Percentiles rank a stretch among this genome's conserved stretches.
These are phyloP conservation scores for Capsella rubella DNA, from an alignment of 441 rosid genomes.

Conservation along the genomic window DNA sequence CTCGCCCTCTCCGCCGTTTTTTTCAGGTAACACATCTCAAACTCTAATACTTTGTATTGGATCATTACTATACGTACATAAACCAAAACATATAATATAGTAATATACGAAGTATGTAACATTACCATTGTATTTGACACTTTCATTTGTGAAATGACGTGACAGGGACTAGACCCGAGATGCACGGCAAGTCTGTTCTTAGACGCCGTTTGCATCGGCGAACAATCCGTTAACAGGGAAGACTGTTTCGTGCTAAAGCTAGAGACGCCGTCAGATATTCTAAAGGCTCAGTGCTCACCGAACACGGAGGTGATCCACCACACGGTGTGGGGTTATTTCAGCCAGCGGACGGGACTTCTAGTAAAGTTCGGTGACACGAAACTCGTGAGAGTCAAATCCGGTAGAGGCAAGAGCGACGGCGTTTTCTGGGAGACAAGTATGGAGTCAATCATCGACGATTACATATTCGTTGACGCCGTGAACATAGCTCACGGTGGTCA, in stretches of 20 bases:
- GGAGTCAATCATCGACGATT: conserved; percentile 73
- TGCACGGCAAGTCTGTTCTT: conserved; percentile 77
- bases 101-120: background rate
- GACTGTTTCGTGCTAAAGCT: conserved; percentile 81
- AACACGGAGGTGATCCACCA: conserved; percentile 84
- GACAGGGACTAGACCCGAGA: conserved; percentile 88
- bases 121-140: background rate
- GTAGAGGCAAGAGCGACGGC: conserved; percentile 50
- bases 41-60: too few relatives aligned
- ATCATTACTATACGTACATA: too few relatives aligned
- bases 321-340: conserved; percentile 85
- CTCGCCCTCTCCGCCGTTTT: conserved; percentile 88
- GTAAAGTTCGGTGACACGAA: conserved; percentile 75
- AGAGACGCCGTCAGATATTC: conserved; percentile 58
- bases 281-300: conserved; percentile 70
- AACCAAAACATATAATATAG: background rate
- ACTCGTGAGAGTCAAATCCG: conserved; percentile 73
- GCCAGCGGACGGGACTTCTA: conserved; percentile 85
- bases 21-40: conserved; percentile 64
- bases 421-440: conserved; percentile 88
- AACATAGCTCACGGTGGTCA: conserved; percentile 80
- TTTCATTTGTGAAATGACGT: background rate
- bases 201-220: conserved; percentile 78
- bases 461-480: conserved; percentile 62
- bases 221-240: conserved; percentile 56